Evolutionary conservation across 768 basidiomycete species (phyloP).

Genomic region (Leucocoprinus birnbaumii): DNA sequence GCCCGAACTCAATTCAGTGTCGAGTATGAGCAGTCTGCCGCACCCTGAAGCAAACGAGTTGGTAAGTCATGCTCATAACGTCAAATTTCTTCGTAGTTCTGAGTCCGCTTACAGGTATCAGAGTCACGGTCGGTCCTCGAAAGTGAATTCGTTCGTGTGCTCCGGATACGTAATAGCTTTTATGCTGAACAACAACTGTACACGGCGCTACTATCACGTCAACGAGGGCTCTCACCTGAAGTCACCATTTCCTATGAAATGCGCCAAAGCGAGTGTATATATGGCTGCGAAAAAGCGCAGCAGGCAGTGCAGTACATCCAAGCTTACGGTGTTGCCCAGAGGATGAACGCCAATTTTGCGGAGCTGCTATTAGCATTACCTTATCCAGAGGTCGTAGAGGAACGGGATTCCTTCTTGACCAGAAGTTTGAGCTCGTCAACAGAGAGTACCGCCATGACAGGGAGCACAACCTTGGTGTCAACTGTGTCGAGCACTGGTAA

Average conservation of each 20-base stretch:
- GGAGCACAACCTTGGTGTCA: slow-evolving; percentile 1
- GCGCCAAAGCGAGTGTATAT: slow-evolving; percentile 10
- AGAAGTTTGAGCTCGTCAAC: not conserved
- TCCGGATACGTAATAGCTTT: slow-evolving; percentile 11
- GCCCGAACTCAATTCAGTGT: slow-evolving; percentile 7
- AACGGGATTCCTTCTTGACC: not conserved
- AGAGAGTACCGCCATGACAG: not conserved
- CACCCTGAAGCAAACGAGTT: slow-evolving; percentile 4
- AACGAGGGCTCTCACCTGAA: slow-evolving; percentile 1
- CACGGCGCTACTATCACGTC: slow-evolving; percentile 3
- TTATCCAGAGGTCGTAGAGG: slow-evolving; percentile 6
- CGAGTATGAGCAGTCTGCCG: slow-evolving; percentile 8
- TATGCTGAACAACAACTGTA: slow-evolving; percentile 8
- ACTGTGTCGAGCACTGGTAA: slow-evolving; percentile 1
- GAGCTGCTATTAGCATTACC: slow-evolving; percentile 3
- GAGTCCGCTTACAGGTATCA: not conserved
- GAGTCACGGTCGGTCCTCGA: slow-evolving; percentile 8
- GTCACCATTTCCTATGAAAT: slow-evolving; percentile 11
- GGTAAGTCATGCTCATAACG: not conserved
- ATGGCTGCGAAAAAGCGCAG: slow-evolving; percentile 10
- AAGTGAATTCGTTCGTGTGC: slow-evolving; percentile 10
- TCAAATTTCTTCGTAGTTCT: not conserved
- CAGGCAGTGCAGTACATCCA: slow-evolving; percentile 3
- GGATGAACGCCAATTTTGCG: slow-evolving; percentile 1
- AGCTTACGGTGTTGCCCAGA: not conserved